Base-by-base conservation (phyloP, 352 stramenopile species). In the Pythium aquatile region DNA sequence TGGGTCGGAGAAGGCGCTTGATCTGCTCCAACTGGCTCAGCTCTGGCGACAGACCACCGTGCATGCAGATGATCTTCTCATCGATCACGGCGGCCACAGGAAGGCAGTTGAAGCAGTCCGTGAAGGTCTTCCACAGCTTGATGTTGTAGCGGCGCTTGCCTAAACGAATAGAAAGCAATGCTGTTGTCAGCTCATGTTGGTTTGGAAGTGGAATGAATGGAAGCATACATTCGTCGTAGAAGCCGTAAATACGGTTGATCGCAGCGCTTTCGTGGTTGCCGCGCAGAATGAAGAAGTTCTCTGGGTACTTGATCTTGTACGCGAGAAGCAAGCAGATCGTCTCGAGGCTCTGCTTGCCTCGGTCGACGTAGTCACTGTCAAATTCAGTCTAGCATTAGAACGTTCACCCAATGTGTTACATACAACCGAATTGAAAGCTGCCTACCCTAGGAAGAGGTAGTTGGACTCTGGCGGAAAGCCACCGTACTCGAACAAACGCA, bases 41-140 rank as follows among this genome's bases (percentile, higher is more conserved):
- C 65, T 99, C 97, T 3, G 97, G 98, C 58, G 90, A 98, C 20
- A 99, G 74, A 8, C 96, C 95, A 33, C 98, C 97, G 74, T 99
- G 98, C 78, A 99, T 98, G 77, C 98, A 99, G 68, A 99, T 98
- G 68, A 99, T 99, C 77, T 99, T 98, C 68, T 99, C 97, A 68
- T 99, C 98, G 51, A 99, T 97, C 55, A 99, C 96, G 0, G 97
- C 98, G 4, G 97, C 96, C 30, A 99, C 96, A 1, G 97, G 97
- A 17, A 99, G 73, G 58, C 81, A 93, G 60, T 73, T 73, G 55
- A 97, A 75, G 53, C 90, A 89, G 69, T 98, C 91, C 13, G 94
- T 98, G 64, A 99, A 99, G 26, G 94, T 91, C 72, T 99, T 99
- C 97, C 97, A 99, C 20, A 99, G 90, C 61, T 98, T 99, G 29